Base-by-base conservation (phyloP, 768 basidiomycete genomes). In the Amanita rimosa region DNA sequence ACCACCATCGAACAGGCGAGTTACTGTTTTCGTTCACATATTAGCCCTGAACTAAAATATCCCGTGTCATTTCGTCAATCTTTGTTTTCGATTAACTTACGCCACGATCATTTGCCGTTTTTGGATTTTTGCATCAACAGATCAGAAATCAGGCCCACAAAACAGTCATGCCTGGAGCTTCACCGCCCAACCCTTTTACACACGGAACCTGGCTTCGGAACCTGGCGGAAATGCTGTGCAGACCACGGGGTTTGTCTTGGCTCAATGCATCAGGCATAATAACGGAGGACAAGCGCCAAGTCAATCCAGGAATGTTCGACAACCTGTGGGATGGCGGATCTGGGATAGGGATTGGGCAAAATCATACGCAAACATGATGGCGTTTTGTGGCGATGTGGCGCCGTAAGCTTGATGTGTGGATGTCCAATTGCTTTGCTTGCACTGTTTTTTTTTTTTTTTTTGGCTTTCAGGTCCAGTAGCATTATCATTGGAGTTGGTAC, bases 1-100 rank as follows among this genome's bases (percentile, higher is more conserved):
- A 96, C 94, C 7, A 97, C 93, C n/a, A 92, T 97, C 53, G 94
- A 97, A 68, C 90, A 92, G 76, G 85, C 86, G 62, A 64, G 79
- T 48, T 29, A 24, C 17, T 16, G 11, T 16, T 60, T 39, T 46
- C 29, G 24, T 14, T 29, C 57, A 47, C 48, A 21, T 24, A 44
- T 45, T 38, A 21, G 37, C 29, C 19, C 17, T 38, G 43, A 19
- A 35, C 35, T 36, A 35, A 41, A 49, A 35, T 37, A 22, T 22
- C 16, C 7, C n/a, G 13, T 31, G 31, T 31, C 11, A 31, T 31
- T n/a, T 31, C 31, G 33, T 24, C 31, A 36, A 46, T 24, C 26
- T 37, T 6, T 48, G 33, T 39, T 39, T 10, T 48, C 26, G 27
- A 46, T 24, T 17, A 22, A 46, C 33, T n/a, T 35, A 21, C 19